Evolutionary conservation across 2,329 filamentous ascomycete species (phyloP), one percentile per base, ranked within the genome.

Genomic region (Epicoccum sorghinum): DNA sequence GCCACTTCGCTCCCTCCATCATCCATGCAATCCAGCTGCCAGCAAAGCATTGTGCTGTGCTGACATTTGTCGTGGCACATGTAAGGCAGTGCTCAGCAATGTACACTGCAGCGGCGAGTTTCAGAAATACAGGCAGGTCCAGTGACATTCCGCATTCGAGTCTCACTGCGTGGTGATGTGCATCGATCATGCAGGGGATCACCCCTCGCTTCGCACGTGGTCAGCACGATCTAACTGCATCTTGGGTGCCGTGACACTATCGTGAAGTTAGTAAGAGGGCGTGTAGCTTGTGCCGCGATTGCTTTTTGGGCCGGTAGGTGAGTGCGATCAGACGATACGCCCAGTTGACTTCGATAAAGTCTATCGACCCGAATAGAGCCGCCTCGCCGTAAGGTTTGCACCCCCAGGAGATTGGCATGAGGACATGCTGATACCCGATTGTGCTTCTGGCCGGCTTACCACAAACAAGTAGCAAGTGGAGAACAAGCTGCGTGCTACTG

Each of bases 141-240:
- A 49, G 45, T 50, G 32, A 9, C 36, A 46, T 37, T 41, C 52
- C 37, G 22, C 10, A 38, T 49, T 22, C n/a, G n/a, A 23, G 41
- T 49, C 42, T 50, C 18, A 50, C 52, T 55, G 46, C 52, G 46
- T 47, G 25, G 37, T 47, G 36, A 45, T 50, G 47, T 47, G 42
- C 52, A 50, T 33, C 22, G 46, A 27, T n/a, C 24, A 50, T 50
- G 52, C 46, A 55, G 52, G 46, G 52, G 52, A 13, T 13, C 32
- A 33, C 14, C 46, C 52, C 41, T 50, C 46, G 41, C 52, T 52
- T 47, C 52, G 37, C 52, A 55, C 52, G 52, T 55, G 52, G 52
- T 33, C 52, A 43, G 46, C 47, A 42, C 52, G 52, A 50, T 55
- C 52, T 50, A 50, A 42, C 41, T 42, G 37, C 41, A 37, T 41